Percentiles rank a stretch among this genome's conserved stretches.
phyloP scores from a whole-genome alignment of 371 early-diverging fungal genomes.

The Mortierella sp. region DNA sequence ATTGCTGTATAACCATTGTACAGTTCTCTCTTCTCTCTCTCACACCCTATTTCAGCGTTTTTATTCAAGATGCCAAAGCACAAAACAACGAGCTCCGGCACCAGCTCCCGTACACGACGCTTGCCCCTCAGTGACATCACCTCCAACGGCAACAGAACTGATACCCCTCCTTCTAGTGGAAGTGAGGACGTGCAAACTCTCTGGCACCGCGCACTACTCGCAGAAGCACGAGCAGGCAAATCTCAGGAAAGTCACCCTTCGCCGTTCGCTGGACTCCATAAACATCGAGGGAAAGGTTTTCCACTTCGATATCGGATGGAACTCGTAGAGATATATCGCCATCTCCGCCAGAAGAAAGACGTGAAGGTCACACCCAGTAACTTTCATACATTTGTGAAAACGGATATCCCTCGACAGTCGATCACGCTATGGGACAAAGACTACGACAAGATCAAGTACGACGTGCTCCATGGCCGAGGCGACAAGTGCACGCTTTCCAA shows the following conservation, averaged over 20 bases:
- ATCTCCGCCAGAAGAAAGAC: background rate
- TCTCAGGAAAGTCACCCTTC: background rate
- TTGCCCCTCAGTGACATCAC: background rate
- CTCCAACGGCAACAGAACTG: background rate
- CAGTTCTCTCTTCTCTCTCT: background rate
- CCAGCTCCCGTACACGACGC: background rate
- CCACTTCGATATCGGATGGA: background rate
- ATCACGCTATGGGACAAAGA: constrained; percentile 6
- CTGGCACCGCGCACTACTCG: background rate
- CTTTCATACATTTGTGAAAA: background rate
- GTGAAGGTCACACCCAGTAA: background rate
- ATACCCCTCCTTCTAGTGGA: background rate
- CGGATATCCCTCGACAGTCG: background rate
- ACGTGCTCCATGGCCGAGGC: background rate
- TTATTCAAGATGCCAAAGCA: background rate
- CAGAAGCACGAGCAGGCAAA: background rate
- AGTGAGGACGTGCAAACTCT: background rate
- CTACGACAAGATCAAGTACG: constrained; percentile 6
- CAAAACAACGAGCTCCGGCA: background rate
- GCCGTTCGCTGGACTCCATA: background rate
- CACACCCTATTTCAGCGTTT: background rate
- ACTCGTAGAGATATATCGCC: background rate
- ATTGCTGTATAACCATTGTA: too few relatives aligned
- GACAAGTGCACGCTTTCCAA: background rate
- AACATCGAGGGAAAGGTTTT: background rate